These are phyloP conservation scores for Lactarius evosmus DNA, from an alignment of 768 basidiomycete genomes.

Conservation along the genomic window DNA sequence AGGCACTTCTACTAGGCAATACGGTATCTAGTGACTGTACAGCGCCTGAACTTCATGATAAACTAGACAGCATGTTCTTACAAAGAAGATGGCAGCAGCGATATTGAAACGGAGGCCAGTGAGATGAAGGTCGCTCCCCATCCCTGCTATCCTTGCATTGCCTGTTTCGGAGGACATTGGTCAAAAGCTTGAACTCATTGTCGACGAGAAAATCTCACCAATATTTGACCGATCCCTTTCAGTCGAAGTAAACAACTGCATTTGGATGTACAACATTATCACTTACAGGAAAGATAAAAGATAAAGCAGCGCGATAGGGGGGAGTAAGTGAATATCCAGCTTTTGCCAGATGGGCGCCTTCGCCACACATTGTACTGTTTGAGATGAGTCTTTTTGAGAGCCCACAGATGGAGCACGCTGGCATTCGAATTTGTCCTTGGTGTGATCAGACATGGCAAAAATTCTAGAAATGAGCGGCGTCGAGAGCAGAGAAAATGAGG, in stretches of 20 bases:
- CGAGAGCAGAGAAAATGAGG: too few relatives aligned
- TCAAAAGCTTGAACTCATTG: too few relatives aligned
- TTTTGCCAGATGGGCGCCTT: conserved; percentile 17
- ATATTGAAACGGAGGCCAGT: conserved; percentile 38
- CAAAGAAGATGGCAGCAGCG: conserved; percentile 41
- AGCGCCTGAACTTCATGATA: neutral
- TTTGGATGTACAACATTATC: too few relatives aligned
- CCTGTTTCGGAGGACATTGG: conserved; percentile 6
- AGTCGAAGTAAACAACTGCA: neutral
- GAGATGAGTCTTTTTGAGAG: neutral
- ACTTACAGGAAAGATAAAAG: conserved; percentile 27
- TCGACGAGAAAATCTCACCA: conserved; percentile 4
- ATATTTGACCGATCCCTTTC: conserved; percentile 29
- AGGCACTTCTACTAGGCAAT: conserved; percentile 40
- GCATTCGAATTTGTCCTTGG: neutral
- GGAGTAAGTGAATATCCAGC: conserved; percentile 22
- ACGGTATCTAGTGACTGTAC: conserved; percentile 32
- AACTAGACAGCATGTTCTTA: conserved; percentile 19
- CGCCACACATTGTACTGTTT: neutral
- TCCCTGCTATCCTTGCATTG: conserved; percentile 42
- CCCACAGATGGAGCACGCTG: neutral
- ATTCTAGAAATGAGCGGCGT: too few relatives aligned
- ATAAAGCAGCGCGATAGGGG: conserved; percentile 23
- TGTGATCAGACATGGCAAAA: neutral
- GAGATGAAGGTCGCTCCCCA: conserved; percentile 40